Conservation (phyloP, 805 yeast species). For the Yarrowia divulgata region DNA sequence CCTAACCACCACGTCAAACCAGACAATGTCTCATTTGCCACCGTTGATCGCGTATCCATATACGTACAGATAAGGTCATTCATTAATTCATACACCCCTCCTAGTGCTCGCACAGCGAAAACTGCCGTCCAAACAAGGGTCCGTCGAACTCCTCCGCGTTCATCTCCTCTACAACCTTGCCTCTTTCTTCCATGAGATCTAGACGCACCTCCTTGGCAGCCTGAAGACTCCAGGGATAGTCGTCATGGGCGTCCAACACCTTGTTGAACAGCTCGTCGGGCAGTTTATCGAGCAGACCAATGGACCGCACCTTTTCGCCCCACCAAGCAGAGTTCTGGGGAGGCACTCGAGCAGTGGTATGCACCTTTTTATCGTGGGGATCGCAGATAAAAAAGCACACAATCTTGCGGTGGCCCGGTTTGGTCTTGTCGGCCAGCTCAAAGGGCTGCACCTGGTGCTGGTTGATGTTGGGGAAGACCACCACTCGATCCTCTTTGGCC, state of each 20-base stretch:
- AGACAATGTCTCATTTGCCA: too few relatives aligned
- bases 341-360: slow-evolving; percentile 51
- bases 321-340: slow-evolving; percentile 54
- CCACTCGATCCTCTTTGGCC: slow-evolving; percentile 48
- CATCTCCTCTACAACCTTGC: slow-evolving; percentile 41
- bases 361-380: slow-evolving; percentile 50
- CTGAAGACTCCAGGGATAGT: slow-evolving; percentile 40
- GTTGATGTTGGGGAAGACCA: slow-evolving; percentile 53
- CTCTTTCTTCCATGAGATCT: slow-evolving; percentile 46
- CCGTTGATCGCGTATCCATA: too few relatives aligned
- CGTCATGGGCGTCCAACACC: slow-evolving; percentile 25
- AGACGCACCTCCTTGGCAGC: slow-evolving; percentile 49
- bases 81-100: background rate
- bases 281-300: slow-evolving; percentile 10
- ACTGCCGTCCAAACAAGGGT: slow-evolving; percentile 44
- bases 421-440: slow-evolving; percentile 51
- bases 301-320: slow-evolving; percentile 42
- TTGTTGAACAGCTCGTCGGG: slow-evolving; percentile 37
- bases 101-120: slow-evolving; percentile 51
- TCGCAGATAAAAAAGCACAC: slow-evolving; percentile 55
- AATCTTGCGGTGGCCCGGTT: slow-evolving; percentile 53
- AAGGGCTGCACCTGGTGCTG: slow-evolving; percentile 56
- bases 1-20: too few relatives aligned
- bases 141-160: slow-evolving; percentile 42
- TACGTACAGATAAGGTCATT: too few relatives aligned